Conservation (phyloP, 139 green algal genomes). For the Eudorina sp. region DNA sequence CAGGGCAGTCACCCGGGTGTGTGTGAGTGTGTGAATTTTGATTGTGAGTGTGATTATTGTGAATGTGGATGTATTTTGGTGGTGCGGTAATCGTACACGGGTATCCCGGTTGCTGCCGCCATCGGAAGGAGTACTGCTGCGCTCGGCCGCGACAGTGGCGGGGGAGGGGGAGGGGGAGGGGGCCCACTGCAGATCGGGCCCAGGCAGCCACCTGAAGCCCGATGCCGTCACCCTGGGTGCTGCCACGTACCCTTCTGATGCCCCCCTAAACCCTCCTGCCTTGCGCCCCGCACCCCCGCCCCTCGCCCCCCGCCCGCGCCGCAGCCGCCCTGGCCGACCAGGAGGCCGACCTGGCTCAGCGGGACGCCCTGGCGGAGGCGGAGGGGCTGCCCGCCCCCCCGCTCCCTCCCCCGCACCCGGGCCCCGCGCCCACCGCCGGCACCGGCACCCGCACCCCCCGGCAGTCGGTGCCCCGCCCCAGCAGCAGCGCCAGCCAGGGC, state of each 20-base stretch:
- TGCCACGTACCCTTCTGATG: not conserved
- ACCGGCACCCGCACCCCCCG: not conserved
- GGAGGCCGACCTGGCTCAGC: conserved; percentile 3
- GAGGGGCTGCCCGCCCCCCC: not conserved
- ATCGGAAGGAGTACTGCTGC: too few species aligned
- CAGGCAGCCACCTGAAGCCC: too few species aligned
- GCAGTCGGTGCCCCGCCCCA: not conserved
- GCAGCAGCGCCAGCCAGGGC: conserved; percentile 7
- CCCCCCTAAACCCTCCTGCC: not conserved
- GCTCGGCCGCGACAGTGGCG: too few species aligned
- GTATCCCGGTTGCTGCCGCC: too few species aligned
- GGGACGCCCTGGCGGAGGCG: conserved; percentile 32
- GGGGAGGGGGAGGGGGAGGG: too few species aligned
- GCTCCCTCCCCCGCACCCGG: not conserved
- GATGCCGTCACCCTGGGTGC: too few species aligned
- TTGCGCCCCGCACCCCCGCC: not conserved
- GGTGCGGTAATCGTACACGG: too few species aligned
- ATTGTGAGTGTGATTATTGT: too few species aligned
- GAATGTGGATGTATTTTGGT: too few species aligned
- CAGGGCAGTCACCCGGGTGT: too few species aligned
- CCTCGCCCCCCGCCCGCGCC: not conserved
- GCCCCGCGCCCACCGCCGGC: not conserved
- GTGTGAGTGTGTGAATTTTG: too few species aligned
- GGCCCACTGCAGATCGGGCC: too few species aligned
- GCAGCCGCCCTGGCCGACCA: conserved; percentile 27